These are phyloP conservation scores for Parastagonospora avenae DNA, from an alignment of 2,329 filamentous ascomycete species.

Conservation along the genomic window DNA sequence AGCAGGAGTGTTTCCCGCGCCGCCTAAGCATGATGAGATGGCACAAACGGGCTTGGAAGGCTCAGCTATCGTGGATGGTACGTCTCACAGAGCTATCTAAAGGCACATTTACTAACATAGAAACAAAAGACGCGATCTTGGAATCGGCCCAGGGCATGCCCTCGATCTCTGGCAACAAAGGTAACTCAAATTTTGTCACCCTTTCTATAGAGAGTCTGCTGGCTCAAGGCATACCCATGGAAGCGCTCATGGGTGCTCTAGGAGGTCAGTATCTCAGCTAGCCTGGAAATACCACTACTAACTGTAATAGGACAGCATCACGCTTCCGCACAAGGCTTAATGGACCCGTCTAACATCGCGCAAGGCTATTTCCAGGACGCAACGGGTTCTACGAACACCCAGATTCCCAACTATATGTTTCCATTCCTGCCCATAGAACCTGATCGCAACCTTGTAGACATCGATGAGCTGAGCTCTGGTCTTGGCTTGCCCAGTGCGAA, in stretches of 20 bases:
- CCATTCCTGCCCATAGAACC: neutral
- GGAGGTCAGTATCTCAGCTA: neutral
- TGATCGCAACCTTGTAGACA: slow-evolving; percentile 7
- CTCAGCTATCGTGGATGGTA: no score
- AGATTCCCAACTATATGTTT: neutral
- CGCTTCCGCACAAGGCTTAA: neutral
- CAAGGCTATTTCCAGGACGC: neutral
- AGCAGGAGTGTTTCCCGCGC: neutral
- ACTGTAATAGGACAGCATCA: neutral
- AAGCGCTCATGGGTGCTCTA: slow-evolving; percentile 1
- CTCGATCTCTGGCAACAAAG: no score
- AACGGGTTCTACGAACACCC: neutral
- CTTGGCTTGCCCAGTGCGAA: slow-evolving; percentile 17
- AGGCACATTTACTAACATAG: no score
- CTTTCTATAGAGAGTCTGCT: neutral
- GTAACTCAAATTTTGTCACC: no score
- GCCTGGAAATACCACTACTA: neutral
- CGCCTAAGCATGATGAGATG: no score
- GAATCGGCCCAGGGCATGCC: no score
- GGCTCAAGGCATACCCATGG: neutral
- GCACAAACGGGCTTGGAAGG: no score
- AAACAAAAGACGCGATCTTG: no score
- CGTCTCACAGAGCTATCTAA: no score
- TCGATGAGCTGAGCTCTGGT: slow-evolving; percentile 21
- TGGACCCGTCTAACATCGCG: neutral